Evolutionary conservation across 2,329 filamentous ascomycete species (phyloP).

Genomic region (Lasiodiplodia sp.): DNA sequence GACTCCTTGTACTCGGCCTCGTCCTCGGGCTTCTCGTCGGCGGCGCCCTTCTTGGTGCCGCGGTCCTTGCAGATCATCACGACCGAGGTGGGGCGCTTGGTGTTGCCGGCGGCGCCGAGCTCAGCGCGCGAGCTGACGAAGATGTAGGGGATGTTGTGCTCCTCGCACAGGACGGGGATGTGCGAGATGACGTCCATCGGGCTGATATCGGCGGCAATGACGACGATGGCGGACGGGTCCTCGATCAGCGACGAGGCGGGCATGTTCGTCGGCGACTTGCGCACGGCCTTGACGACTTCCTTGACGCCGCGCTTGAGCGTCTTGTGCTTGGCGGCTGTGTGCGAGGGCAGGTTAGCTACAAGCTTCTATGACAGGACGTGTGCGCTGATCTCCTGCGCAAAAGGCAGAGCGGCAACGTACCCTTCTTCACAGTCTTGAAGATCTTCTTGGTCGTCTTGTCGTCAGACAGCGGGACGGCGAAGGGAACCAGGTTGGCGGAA

Average conservation of each 20-base stretch:
- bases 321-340: constrained; percentile 88
- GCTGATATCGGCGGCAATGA: constrained; percentile 96
- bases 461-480: constrained; percentile 80
- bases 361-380: not conserved
- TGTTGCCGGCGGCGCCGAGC: constrained; percentile 90
- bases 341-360: constrained; percentile 30
- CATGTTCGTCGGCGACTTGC: constrained; percentile 81
- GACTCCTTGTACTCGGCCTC: constrained; percentile 58
- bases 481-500: constrained; percentile 73
- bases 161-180: constrained; percentile 96
- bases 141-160: constrained; percentile 96
- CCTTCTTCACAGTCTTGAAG: constrained; percentile 69
- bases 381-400: not conserved
- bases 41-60: constrained; percentile 57
- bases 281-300: constrained; percentile 97
- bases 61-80: constrained; percentile 76
- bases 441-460: constrained; percentile 76
- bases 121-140: constrained; percentile 93
- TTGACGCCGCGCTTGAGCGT: constrained; percentile 97
- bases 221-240: constrained; percentile 73
- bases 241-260: constrained; percentile 63
- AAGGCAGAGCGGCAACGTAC: constrained; percentile 46
- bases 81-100: constrained; percentile 95
- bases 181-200: constrained; percentile 99
- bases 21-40: constrained; percentile 55